Base-by-base conservation (phyloP, 2,329 filamentous ascomycete species). In the Colletotrichum sansevieriae region DNA sequence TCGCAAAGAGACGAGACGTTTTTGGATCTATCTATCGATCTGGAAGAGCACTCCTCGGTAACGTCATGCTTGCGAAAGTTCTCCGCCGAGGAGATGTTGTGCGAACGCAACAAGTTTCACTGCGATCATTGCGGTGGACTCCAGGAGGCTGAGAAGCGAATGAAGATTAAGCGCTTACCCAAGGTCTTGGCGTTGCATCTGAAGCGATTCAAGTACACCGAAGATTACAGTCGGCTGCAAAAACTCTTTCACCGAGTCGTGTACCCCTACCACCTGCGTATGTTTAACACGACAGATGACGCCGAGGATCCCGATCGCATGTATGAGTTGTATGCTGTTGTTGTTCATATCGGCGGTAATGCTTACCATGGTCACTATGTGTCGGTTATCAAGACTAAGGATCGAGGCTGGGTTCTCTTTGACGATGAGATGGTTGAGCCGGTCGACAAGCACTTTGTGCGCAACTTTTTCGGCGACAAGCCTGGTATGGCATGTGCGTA, bases 371-470 rank as follows among this genome's bases (percentile, higher is more conserved):
- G 96, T 4, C 96, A 99, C 78, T 99, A 99, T 74, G 94, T 99
- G 37, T 94, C 95, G 5, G 96, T 99, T 63, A 95, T 99, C 83
- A 99, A 99, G 81, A 98, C 96, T 0, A 91, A 97, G 76, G 96
- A 98, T 76, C 90, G 93, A 61, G 96, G 96, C 33, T 99, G 96
- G 96, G 83, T 99, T 47, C 83, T 99, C 6, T 99, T 99, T 74
- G 96, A 99, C 74, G 96, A 99, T 75, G 96, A 99, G 81, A 94
- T 98, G 89, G 96, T 99, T 4, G 96, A 99, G 78, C 96, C 96
- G 0, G 96, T 99, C 5, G 94, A 98, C 79, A 98, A 98, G 80
- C 91, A 92, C 76, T 99, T 97, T 76, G 96, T 99, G 43, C 89
- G 92, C 72, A 98, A 97, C 78, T 99, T 99, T 81, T 99, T 99